Percentiles rank a stretch among this genome's conserved stretches.
Evolutionary conservation across 2,329 filamentous ascomycete species (phyloP).

Genomic region (Tolypocladium sp.): DNA sequence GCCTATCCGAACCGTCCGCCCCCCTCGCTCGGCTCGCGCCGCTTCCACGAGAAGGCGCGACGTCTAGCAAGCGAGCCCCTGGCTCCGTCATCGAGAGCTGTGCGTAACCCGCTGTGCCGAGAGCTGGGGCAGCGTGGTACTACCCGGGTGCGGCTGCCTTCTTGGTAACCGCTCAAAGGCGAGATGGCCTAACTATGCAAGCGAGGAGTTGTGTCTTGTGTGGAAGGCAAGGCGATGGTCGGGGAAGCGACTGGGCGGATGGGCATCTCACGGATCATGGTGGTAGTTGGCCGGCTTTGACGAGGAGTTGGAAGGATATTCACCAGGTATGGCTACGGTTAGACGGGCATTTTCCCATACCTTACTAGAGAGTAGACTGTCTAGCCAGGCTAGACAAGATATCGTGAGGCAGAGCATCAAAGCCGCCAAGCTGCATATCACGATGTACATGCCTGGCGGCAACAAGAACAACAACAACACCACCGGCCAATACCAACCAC

Average conservation of each 20-base stretch:
- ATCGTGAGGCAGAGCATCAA: not conserved
- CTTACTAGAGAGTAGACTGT: not conserved
- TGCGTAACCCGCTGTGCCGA: not conserved
- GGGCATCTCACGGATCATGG: not conserved
- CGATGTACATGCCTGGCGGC: not conserved
- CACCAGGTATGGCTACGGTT: not conserved
- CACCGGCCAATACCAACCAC: not conserved
- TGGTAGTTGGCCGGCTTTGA: not conserved
- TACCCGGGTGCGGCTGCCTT: not conserved
- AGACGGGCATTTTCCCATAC: too few species aligned
- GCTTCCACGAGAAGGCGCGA: not conserved
- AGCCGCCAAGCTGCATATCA: too few species aligned
- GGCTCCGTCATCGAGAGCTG: not conserved
- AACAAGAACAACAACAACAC: not conserved
- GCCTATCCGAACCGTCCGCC: not conserved
- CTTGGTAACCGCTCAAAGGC: not conserved
- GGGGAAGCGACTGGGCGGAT: not conserved
- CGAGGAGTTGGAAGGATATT: not conserved
- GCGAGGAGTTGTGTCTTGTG: not conserved
- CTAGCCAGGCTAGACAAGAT: not conserved
- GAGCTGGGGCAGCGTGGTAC: not conserved
- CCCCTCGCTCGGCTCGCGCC: not conserved
- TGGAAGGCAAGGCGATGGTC: not conserved
- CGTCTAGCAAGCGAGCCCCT: not conserved
- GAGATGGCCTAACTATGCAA: not conserved